Evolutionary conservation across 441 rosid genomes (phyloP), one percentile per base, ranked within the genome.

Genomic region (Theobroma grandiflorum): DNA sequence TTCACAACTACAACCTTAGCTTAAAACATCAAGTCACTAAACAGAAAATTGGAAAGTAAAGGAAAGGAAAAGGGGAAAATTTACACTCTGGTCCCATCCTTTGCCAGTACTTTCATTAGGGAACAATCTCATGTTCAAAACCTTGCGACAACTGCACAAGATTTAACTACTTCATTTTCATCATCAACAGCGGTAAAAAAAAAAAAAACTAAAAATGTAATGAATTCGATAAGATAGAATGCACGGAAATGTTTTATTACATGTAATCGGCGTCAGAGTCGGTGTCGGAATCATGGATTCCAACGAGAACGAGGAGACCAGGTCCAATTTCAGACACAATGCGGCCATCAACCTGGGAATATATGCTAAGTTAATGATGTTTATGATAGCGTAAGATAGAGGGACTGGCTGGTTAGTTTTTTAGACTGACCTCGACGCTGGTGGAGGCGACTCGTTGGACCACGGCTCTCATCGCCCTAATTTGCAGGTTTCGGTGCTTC

Each of bases 81-180:
- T 88, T 88, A 93, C 98, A 82, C 83, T 96, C 66, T 88, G 96
- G 87, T 96, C 98, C 98, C 99, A 96, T 77, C 87, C 96, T 90
- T 87, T 89, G 74, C 96, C 96, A 2, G 90, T 92, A 76, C 64
- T 79, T 82, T 93, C 98, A 76, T 96, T 96, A 8, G 91, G 70
- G 79, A 92, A 96, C 85, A 96, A 73, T 72, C 98, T 92, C 97
- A 94, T 94, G 78, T 92, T 96, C 83, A 96, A 82, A 35, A 93
- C 96, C 89, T 96, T 96, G 0, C 97, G 89, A 72, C 98, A 93
- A 82, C 97, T 96, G 86, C 77, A 80, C 5, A 70, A 59, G 16
- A 42, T 63, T n/a, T 3, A 38, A 26, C 8, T 55, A 75, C n/a
- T 18, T 20, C 6, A 40, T 43, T 35, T 33, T 40, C 20, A 31